Conservation (phyloP, 2,329 filamentous ascomycete species). For the Sporothrix brasiliensis region DNA sequence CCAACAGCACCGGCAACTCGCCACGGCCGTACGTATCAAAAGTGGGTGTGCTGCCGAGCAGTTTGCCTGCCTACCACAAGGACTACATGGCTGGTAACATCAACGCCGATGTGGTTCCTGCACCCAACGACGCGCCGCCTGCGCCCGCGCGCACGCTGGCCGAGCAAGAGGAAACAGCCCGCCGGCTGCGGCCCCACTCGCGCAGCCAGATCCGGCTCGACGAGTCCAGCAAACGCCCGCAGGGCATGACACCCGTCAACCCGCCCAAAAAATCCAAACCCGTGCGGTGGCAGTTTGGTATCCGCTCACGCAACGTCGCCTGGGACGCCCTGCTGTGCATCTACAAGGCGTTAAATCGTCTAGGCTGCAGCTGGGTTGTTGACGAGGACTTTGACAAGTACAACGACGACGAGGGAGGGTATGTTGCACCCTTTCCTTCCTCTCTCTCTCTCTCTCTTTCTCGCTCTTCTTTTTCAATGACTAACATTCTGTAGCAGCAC, state of each 20-base stretch:
- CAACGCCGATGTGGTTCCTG: conserved; percentile 51
- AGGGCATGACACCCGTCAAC: conserved; percentile 64
- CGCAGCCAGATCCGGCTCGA: conserved; percentile 71
- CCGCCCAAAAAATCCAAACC: conserved; percentile 73
- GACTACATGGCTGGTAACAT: conserved; percentile 73
- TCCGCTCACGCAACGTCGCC: conserved; percentile 88
- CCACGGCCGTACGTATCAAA: conserved; percentile 72
- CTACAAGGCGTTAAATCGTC: conserved; percentile 84
- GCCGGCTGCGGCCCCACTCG: conserved; percentile 83
- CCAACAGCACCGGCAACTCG: conserved; percentile 52
- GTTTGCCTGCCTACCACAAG: conserved; percentile 84
- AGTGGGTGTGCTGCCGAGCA: conserved; percentile 88
- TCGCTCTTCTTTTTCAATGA: not conserved
- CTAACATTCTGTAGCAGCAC: not conserved
- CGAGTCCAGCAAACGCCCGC: conserved; percentile 61
- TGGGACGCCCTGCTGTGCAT: conserved; percentile 94
- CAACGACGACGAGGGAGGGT: conserved; percentile 48
- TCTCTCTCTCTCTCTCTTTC: not conserved
- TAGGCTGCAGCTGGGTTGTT: conserved; percentile 84
- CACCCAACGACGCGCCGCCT: conserved; percentile 54
- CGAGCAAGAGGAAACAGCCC: conserved; percentile 78
- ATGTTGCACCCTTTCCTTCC: conserved; percentile 37
- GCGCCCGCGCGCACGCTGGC: conserved; percentile 62
- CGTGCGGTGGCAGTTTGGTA: conserved; percentile 97
- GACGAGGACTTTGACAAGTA: conserved; percentile 62